Evolutionary conservation across 2,329 filamentous ascomycete species (phyloP).

Genomic region (Epichloe uncinata): DNA sequence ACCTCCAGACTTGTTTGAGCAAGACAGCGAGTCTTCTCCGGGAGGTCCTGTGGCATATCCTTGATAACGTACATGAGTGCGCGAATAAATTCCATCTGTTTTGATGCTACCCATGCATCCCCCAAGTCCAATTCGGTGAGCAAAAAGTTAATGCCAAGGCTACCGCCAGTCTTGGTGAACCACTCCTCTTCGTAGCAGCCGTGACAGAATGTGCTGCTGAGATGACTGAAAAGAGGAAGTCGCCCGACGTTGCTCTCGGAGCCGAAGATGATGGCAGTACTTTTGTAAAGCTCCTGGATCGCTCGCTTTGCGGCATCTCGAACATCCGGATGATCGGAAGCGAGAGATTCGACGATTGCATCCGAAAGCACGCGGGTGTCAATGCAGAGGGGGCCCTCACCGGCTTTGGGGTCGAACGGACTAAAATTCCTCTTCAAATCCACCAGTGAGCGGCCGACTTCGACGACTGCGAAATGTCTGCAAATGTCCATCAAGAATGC

Average conservation of each 20-base stretch:
- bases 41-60: slow-evolving; percentile 89
- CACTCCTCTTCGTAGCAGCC: slow-evolving; percentile 96
- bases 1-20: slow-evolving; percentile 75
- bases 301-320: slow-evolving; percentile 71
- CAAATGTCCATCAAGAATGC: slow-evolving; percentile 69
- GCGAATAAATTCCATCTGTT: slow-evolving; percentile 77
- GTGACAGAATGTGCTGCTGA: slow-evolving; percentile 78
- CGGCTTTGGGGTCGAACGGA: slow-evolving; percentile 71
- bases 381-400: slow-evolving; percentile 76
- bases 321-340: slow-evolving; percentile 69
- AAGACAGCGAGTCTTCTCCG: slow-evolving; percentile 72
- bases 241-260: slow-evolving; percentile 56
- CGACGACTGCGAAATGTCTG: slow-evolving; percentile 79
- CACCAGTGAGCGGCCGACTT: slow-evolving; percentile 74
- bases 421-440: slow-evolving; percentile 64
- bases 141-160: slow-evolving; percentile 82
- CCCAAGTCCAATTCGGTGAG: slow-evolving; percentile 76
- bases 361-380: slow-evolving; percentile 81
- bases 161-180: slow-evolving; percentile 94
- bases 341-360: slow-evolving; percentile 77
- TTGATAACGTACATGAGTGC: slow-evolving; percentile 97
- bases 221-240: slow-evolving; percentile 71
- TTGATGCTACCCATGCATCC: slow-evolving; percentile 66
- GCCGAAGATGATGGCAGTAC: slow-evolving; percentile 68
- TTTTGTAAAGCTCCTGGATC: slow-evolving; percentile 64